Conservation (phyloP, 1,139 yeast species). For the Protomyces inundatus region DNA sequence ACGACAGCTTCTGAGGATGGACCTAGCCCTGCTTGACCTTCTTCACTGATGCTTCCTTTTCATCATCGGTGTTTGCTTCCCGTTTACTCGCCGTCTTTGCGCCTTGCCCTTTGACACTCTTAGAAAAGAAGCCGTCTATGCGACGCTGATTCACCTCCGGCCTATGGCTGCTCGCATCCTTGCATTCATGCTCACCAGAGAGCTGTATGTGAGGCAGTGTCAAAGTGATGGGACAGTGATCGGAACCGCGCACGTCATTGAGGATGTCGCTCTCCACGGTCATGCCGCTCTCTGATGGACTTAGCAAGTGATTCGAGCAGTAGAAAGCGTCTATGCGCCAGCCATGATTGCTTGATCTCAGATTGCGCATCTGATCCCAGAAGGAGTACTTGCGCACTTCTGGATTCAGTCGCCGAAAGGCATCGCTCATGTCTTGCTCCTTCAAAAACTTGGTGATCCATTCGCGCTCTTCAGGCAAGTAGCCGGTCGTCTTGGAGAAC, state of each 20-base stretch:
- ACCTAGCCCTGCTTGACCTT: background rate
- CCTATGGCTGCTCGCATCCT: slow-evolving; percentile 24
- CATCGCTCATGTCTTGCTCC: slow-evolving; percentile 12
- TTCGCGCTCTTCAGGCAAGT: slow-evolving; percentile 19
- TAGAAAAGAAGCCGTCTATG: slow-evolving; percentile 21
- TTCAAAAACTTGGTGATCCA: slow-evolving; percentile 15
- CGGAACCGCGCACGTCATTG: slow-evolving; percentile 22
- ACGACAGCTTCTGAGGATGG: background rate
- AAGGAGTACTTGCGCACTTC: slow-evolving; percentile 17
- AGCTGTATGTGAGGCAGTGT: slow-evolving; percentile 1
- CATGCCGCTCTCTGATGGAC: background rate
- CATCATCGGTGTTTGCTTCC: slow-evolving; percentile 14
- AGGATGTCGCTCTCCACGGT: slow-evolving; percentile 7
- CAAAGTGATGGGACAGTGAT: slow-evolving; percentile 21
- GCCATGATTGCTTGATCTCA: slow-evolving; percentile 14
- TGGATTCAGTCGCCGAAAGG: slow-evolving; percentile 18
- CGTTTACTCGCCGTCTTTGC: slow-evolving; percentile 7
- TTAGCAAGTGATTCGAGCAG: slow-evolving; percentile 3
- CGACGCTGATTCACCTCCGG: slow-evolving; percentile 13
- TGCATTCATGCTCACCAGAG: background rate
- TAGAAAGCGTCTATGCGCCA: slow-evolving; percentile 26
- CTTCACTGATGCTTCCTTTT: background rate
- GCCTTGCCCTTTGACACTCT: slow-evolving; percentile 18
- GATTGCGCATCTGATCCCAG: slow-evolving; percentile 24
- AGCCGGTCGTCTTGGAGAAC: slow-evolving; percentile 17